A percentile compares a stretch with the other conserved stretches of the same genome.
These are phyloP conservation scores for Solanum rostratum DNA, from an alignment of 257 asterid genomes.

Conservation along the genomic window DNA sequence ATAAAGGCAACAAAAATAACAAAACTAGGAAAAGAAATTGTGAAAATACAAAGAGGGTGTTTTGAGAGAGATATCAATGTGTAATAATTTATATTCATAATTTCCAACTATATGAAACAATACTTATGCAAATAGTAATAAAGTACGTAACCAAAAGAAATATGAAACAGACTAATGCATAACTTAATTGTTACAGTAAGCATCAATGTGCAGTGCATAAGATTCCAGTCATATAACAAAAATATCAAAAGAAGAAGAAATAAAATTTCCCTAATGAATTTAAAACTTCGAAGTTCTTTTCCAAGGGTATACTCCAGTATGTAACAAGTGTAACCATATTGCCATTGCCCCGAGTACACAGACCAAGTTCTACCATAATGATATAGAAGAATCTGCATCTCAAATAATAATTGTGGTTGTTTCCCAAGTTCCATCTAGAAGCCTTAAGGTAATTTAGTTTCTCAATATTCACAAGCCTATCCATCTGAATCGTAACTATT, in stretches of 20 bases:
- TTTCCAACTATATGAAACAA: not conserved
- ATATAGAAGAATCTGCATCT: not conserved
- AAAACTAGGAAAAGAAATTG: not conserved
- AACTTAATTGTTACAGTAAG: not conserved
- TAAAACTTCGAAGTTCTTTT: not conserved
- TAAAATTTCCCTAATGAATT: not conserved
- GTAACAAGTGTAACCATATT: not conserved
- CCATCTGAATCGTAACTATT: not conserved
- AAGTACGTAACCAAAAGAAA: not conserved
- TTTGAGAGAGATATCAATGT: not conserved
- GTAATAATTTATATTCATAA: not conserved
- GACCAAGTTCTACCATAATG: not conserved
- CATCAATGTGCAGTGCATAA: not conserved
- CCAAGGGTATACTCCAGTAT: not conserved
- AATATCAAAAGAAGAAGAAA: not conserved
- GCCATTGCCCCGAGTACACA: not conserved
- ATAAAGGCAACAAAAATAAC: not conserved
- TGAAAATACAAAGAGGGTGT: not conserved
- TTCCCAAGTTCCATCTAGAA: not conserved
- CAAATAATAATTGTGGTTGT: not conserved
- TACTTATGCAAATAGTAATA: not conserved
- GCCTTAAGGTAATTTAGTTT: not conserved
- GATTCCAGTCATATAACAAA: not conserved
- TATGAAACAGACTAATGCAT: not conserved
- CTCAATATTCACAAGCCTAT: not conserved